These are phyloP conservation scores for Trichopus zeylanicus DNA, from an alignment of 116 monocot genomes.

Conservation along the genomic window DNA sequence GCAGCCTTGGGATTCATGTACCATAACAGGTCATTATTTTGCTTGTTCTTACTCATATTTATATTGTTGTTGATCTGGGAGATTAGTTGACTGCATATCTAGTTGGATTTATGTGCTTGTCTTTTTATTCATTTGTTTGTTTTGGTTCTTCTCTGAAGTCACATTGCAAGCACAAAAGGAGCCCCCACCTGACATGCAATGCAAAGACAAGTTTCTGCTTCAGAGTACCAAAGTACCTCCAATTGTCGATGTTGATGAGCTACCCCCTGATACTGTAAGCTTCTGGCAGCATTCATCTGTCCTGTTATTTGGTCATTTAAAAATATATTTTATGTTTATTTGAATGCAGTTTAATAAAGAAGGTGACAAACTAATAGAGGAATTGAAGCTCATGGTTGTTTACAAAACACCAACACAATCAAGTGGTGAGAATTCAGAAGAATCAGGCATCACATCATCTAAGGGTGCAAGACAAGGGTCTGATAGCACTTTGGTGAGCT, in stretches of 20 bases:
- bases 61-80: background rate
- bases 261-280: conserved; percentile 67
- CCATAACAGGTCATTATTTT: conserved; percentile 44
- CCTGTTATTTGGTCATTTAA: background rate
- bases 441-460: conserved; percentile 18
- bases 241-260: conserved; percentile 67
- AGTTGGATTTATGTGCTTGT: background rate
- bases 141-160: conserved; percentile 27
- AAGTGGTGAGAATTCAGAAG: conserved; percentile 9
- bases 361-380: conserved; percentile 60
- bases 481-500: conserved; percentile 34
- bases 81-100: background rate
- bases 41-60: background rate
- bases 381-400: conserved; percentile 66
- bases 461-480: conserved; percentile 13
- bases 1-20: conserved; percentile 88
- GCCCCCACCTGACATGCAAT: conserved; percentile 68
- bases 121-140: no score
- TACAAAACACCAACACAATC: conserved; percentile 23
- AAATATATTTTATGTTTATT: background rate
- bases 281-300: background rate
- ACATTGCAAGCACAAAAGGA: conserved; percentile 80
- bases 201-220: conserved; percentile 91
- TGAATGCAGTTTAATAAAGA: conserved; percentile 66
- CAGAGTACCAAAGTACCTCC: conserved; percentile 79